A percentile compares a stretch with the other conserved stretches of the same genome.
These are phyloP conservation scores for Alloteropsis semialata DNA, from an alignment of 176 grass and related monocot genomes.

Conservation along the genomic window DNA sequence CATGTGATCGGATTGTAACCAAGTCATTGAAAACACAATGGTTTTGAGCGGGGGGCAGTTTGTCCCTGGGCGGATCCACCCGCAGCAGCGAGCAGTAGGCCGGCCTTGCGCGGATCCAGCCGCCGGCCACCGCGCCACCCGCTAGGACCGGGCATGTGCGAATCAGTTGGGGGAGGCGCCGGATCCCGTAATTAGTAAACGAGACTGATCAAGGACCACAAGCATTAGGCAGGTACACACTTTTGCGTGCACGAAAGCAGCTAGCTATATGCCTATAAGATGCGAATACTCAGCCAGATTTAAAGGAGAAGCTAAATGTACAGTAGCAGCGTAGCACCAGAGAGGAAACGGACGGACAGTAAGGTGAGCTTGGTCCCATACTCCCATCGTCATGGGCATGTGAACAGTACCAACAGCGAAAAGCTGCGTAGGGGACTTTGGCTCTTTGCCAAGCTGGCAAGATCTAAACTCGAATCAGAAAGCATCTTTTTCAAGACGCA, in stretches of 20 bases:
- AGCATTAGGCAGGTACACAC: neutral
- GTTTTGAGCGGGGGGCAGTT: too few relatives aligned
- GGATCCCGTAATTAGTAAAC: neutral
- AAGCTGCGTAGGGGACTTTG: neutral
- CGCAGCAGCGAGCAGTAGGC: too few relatives aligned
- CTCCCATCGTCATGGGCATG: neutral
- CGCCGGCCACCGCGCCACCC: too few relatives aligned
- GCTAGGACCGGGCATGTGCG: too few relatives aligned
- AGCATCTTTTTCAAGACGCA: neutral
- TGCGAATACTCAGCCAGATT: neutral
- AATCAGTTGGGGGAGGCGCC: too few relatives aligned
- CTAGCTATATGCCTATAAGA: neutral
- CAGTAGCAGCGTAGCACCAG: neutral
- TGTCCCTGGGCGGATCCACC: too few relatives aligned
- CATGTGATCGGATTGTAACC: too few relatives aligned
- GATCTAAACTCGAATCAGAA: neutral
- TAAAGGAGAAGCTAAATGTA: neutral
- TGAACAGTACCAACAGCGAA: neutral
- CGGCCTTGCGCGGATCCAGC: too few relatives aligned
- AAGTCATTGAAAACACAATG: too few relatives aligned
- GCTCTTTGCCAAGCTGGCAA: neutral
- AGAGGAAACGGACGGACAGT: neutral
- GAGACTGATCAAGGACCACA: neutral
- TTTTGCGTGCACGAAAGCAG: slow-evolving; percentile 16
- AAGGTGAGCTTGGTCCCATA: neutral